Base-by-base conservation (phyloP, 768 basidiomycete genomes). In the Dictyophora rubrovolvata region DNA sequence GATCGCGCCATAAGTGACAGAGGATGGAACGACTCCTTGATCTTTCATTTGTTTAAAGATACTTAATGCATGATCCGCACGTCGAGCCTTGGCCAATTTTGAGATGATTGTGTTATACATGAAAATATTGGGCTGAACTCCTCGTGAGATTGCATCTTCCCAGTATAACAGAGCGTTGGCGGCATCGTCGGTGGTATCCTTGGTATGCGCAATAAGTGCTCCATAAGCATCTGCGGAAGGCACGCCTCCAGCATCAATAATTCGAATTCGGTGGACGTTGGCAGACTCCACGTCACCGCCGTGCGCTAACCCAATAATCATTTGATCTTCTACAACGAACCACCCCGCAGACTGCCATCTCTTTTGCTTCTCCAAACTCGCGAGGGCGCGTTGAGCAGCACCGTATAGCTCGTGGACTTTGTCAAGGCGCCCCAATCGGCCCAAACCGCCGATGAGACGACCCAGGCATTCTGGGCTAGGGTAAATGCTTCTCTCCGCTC, bases 101-200 rank as follows among this genome's bases (percentile, higher is more conserved):
- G 90, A 93, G 72, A 99, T 97, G 73, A 94, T 87, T 65, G 91
- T 97, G 75, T 99, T 98, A 77, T 88, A 99, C 42, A 99, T 80
- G 73, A 87, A 99, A 51, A 86, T 77, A 67, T 90, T 93, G 16
- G 92, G 87, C 34, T 66, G 64, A 42, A 95, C 88, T 9, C 84
- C 83, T 23, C 81, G 79, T 48, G 73, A 70, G 61, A 84, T 79
- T 20, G 87, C 79, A 70, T 99, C 94, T 28, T 84, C 74, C 74
- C 86, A 98, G 33, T 97, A 79, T 33, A 83, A 79, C 70, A 93
- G 75, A 0, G 93, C 94, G 63, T 93, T 89, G 2, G 84, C 79
- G 0, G 93, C 87, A 65, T 98, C 95, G 70, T 98, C 95, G 11
- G 96, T 98, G 20, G 95, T 96, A 63, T 97, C 93, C 72, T 88